Evolutionary conservation across 1,284 basidiomycete species (phyloP).

Genomic region (Irpex rosettiformis): DNA sequence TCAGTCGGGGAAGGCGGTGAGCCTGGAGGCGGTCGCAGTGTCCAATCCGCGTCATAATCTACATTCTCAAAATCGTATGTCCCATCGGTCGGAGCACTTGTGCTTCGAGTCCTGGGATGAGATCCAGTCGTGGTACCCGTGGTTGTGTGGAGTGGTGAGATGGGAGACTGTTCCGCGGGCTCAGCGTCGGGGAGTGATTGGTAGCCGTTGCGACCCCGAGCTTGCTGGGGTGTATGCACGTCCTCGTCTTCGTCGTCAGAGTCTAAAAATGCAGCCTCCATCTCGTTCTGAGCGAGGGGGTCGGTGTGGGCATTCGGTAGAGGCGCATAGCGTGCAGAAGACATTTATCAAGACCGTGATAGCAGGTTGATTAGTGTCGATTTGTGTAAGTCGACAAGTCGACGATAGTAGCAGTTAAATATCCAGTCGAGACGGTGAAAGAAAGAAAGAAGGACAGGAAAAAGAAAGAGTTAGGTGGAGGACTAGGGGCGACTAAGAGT

Average conservation of each 20-base stretch:
- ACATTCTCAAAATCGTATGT: constrained; percentile 85
- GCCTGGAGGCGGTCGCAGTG: constrained; percentile 69
- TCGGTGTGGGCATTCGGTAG: constrained; percentile 57
- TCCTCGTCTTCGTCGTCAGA: constrained; percentile 64
- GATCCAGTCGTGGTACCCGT: not conserved
- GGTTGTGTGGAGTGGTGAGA: constrained; percentile 22
- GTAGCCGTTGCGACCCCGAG: constrained; percentile 47
- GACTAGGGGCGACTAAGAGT: not conserved
- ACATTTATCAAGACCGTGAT: constrained; percentile 37
- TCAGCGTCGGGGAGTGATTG: constrained; percentile 48
- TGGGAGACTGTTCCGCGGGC: constrained; percentile 37
- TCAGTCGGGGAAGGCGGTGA: constrained; percentile 58
- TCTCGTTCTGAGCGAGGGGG: constrained; percentile 52
- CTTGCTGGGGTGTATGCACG: constrained; percentile 20
- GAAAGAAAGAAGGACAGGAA: not conserved
- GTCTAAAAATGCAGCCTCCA: constrained; percentile 77
- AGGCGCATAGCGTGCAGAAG: constrained; percentile 61
- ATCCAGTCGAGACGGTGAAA: not conserved
- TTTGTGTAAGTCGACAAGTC: not conserved
- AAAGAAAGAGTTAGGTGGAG: not conserved
- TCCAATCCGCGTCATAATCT: constrained; percentile 56
- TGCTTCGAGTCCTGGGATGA: not conserved
- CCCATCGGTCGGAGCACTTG: constrained; percentile 21
- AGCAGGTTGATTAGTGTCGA: not conserved
- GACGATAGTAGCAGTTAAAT: not conserved